phyloP scores from a whole-genome alignment of 768 basidiomycete genomes.

The Pleurotus tuoliensis region DNA sequence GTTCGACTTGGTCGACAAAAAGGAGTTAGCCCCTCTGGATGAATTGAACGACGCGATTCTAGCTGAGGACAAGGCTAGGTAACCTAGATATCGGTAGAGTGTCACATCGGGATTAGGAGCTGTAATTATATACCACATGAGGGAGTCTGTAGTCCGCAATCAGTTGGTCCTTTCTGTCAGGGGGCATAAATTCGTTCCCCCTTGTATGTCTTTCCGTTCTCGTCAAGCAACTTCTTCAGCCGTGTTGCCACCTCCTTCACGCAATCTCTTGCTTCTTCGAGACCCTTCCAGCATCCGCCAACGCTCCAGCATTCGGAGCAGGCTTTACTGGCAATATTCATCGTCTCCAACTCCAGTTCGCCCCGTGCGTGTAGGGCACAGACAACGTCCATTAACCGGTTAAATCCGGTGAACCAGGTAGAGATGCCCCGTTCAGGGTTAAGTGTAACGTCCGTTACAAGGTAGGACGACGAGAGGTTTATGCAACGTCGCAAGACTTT shows the following conservation, averaged over 20 bases:
- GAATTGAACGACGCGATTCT: constrained; percentile 92
- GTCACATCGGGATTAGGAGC: neutral
- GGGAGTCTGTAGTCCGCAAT: neutral
- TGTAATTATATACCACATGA: constrained; percentile 6
- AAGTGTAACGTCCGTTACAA: constrained; percentile 69
- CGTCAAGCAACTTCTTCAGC: constrained; percentile 55
- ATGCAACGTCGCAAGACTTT: constrained; percentile 57
- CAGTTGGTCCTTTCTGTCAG: neutral
- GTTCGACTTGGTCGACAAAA: constrained; percentile 96
- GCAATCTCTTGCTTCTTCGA: constrained; percentile 60
- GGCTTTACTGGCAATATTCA: constrained; percentile 63
- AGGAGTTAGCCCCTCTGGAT: constrained; percentile 90
- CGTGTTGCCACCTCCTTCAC: constrained; percentile 59
- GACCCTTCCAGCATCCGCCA: constrained; percentile 62
- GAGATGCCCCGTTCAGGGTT: constrained; percentile 51
- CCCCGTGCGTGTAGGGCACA: constrained; percentile 62
- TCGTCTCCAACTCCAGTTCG: constrained; percentile 74
- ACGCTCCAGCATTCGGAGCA: constrained; percentile 83
- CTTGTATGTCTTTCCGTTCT: constrained; percentile 48
- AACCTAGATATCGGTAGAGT: constrained; percentile 8
- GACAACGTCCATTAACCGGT: constrained; percentile 66
- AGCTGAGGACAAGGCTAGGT: constrained; percentile 46
- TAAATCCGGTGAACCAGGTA: constrained; percentile 68
- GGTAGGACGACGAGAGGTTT: constrained; percentile 71
- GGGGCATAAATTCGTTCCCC: constrained; percentile 23